phyloP scores from a whole-genome alignment of 2,329 filamentous ascomycete genomes.

The Shiraia bambusicola region DNA sequence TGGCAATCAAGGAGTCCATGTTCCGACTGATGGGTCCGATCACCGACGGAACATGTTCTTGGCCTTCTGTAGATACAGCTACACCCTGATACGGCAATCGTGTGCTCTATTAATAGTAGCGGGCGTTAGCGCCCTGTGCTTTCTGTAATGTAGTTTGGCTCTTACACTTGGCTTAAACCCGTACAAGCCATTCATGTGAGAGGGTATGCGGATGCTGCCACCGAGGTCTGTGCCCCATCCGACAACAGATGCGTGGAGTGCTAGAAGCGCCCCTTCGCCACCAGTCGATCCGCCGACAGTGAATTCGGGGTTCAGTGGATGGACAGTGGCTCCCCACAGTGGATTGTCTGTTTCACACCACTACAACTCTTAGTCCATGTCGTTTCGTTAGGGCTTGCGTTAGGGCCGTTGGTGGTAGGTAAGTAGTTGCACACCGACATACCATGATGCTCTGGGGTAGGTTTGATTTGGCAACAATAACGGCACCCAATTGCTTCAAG shows the following conservation, averaged over 20 bases:
- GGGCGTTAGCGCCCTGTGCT: slow-evolving; percentile 1
- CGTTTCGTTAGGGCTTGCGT: background rate
- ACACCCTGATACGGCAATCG: slow-evolving; percentile 61
- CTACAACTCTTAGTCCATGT: slow-evolving; percentile 49
- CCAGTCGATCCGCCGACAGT: slow-evolving; percentile 60
- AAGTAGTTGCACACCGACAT: slow-evolving; percentile 13
- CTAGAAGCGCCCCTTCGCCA: slow-evolving; percentile 60
- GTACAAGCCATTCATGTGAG: slow-evolving; percentile 61
- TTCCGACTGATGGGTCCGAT: slow-evolving; percentile 61
- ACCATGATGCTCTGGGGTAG: slow-evolving; percentile 60
- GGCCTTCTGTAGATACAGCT: slow-evolving; percentile 62
- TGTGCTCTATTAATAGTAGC: slow-evolving; percentile 49
- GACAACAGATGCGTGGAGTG: slow-evolving; percentile 54
- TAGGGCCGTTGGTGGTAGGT: background rate
- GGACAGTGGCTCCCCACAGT: slow-evolving; percentile 60
- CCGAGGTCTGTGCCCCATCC: slow-evolving; percentile 63
- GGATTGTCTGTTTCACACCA: slow-evolving; percentile 63
- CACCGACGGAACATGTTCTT: slow-evolving; percentile 64
- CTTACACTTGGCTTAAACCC: slow-evolving; percentile 54
- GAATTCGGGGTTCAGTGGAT: slow-evolving; percentile 58
- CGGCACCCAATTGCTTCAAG: slow-evolving; percentile 55
- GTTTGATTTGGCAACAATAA: slow-evolving; percentile 55
- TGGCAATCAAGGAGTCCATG: slow-evolving; percentile 52
- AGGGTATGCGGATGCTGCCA: slow-evolving; percentile 60
- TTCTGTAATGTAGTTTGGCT: background rate